Evolutionary conservation across 345 rosid genomes (phyloP).

Genomic region (Limnanthes douglasii): DNA sequence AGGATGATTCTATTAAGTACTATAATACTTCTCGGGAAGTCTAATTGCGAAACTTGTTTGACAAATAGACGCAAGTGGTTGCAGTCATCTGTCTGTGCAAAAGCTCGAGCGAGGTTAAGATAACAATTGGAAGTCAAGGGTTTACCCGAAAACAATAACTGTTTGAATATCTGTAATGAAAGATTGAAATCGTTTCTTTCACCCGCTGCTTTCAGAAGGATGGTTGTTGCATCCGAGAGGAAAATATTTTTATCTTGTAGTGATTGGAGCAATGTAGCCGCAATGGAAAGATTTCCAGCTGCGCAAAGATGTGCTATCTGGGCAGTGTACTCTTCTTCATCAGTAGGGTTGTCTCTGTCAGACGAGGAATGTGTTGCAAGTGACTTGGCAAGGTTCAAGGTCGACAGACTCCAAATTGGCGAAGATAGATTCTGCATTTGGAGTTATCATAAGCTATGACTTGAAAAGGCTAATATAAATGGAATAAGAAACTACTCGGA

Average conservation of each 20-base stretch:
- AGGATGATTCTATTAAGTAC: slow-evolving; percentile 46
- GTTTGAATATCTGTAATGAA: slow-evolving; percentile 12
- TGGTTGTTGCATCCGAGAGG: slow-evolving; percentile 16
- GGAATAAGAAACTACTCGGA: no score
- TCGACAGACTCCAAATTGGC: no score
- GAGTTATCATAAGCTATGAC: no score
- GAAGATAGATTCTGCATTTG: no score
- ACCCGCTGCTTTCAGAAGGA: slow-evolving; percentile 22
- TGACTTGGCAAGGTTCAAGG: no score
- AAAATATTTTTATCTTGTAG: slow-evolving; percentile 23
- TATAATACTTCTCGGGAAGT: slow-evolving; percentile 20
- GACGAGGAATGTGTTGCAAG: no score
- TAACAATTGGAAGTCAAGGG: slow-evolving; percentile 38
- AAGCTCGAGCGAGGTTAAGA: slow-evolving; percentile 43
- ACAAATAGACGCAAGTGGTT: slow-evolving; percentile 25
- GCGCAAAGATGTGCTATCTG: no score
- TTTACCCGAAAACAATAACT: slow-evolving; percentile 9
- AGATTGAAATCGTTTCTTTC: slow-evolving; percentile 9
- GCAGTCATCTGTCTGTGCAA: slow-evolving; percentile 22
- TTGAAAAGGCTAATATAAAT: no score
- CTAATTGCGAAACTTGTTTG: slow-evolving; percentile 22
- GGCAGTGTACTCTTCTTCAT: no score
- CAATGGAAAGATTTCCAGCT: slow-evolving; percentile 32
- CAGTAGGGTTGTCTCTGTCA: no score
- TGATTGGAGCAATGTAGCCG: slow-evolving; percentile 24